Evolutionary conservation across 2,329 filamentous ascomycete genomes (phyloP).

Genomic region (Fusarium devonianum): DNA sequence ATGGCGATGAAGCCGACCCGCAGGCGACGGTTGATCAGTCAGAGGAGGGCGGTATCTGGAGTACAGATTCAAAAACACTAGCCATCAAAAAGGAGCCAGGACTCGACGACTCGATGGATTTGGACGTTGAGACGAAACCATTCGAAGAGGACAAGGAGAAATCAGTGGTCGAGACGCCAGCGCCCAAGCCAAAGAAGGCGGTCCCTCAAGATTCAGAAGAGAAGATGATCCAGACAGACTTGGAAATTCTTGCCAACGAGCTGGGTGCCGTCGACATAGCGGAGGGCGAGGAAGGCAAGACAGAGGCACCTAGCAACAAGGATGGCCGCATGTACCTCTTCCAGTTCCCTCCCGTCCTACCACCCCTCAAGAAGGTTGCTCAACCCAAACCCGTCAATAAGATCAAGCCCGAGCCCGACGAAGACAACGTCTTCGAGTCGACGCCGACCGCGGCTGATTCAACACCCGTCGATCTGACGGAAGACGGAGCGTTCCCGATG

Average conservation of each 20-base stretch:
- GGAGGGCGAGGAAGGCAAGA: conserved; percentile 40
- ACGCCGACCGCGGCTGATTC: conserved; percentile 35
- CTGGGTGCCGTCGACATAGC: conserved; percentile 49
- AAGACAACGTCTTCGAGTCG: conserved; percentile 49
- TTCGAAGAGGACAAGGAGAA: conserved; percentile 33
- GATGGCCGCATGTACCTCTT: conserved; percentile 69
- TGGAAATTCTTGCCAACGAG: conserved; percentile 53
- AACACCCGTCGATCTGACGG: conserved; percentile 54
- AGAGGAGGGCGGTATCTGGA: conserved; percentile 54
- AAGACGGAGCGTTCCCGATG: conserved; percentile 40
- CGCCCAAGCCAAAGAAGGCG: conserved; percentile 41
- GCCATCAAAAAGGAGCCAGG: conserved; percentile 56
- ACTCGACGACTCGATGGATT: conserved; percentile 51
- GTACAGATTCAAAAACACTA: conserved; percentile 47
- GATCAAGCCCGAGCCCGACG: conserved; percentile 54
- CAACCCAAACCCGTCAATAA: conserved; percentile 38
- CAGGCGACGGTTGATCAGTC: conserved; percentile 41
- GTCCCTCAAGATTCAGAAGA: conserved; percentile 49
- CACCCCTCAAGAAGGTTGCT: conserved; percentile 54
- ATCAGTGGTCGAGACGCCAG: conserved; percentile 33
- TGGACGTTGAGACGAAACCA: conserved; percentile 47
- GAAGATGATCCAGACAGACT: conserved; percentile 49
- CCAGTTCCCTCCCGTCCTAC: conserved; percentile 69
- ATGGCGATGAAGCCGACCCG: conserved; percentile 44
- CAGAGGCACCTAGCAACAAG: conserved; percentile 46